These are phyloP conservation scores for Chaetomium cochliodes DNA, from an alignment of 495 filamentous ascomycete genomes.

Conservation along the genomic window DNA sequence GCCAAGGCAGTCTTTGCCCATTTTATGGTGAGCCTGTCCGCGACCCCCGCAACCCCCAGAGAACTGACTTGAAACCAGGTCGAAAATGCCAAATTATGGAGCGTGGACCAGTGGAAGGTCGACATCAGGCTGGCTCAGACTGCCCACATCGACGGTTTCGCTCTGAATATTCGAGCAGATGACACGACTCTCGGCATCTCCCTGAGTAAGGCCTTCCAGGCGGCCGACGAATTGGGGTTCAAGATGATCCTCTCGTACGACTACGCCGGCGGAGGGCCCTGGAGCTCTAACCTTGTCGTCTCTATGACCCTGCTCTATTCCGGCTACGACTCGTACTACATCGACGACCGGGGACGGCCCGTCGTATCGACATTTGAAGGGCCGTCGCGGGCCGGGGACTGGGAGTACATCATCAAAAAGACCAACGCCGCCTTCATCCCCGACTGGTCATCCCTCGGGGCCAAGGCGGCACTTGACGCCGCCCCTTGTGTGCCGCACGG, in stretches of 20 bases:
- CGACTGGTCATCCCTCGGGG: constrained; percentile 34
- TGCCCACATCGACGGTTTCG: constrained; percentile 40
- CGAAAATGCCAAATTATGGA: constrained; percentile 31
- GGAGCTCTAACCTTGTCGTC: constrained; percentile 25
- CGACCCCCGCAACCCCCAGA: not conserved
- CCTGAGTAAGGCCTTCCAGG: constrained; percentile 32
- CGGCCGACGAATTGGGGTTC: constrained; percentile 32
- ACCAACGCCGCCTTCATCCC: constrained; percentile 37
- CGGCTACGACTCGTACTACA: constrained; percentile 48
- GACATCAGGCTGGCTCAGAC: constrained; percentile 35
- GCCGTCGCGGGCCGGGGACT: constrained; percentile 29
- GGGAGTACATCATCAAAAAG: constrained; percentile 31
- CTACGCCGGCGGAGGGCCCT: constrained; percentile 31
- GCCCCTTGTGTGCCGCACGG: constrained; percentile 50
- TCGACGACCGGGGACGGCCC: constrained; percentile 38
- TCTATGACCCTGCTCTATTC: constrained; percentile 34
- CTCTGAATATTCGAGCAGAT: constrained; percentile 35
- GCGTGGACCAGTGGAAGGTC: constrained; percentile 32
- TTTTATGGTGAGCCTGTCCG: constrained; percentile 28
- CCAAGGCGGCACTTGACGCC: constrained; percentile 11
- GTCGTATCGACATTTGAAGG: constrained; percentile 59
- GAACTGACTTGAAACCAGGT: constrained; percentile 23
- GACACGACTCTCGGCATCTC: constrained; percentile 18
- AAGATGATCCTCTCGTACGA: constrained; percentile 46
- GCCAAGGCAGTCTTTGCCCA: constrained; percentile 31